Evolutionary conservation across 2,329 filamentous ascomycete genomes (phyloP).

Genomic region (Colletotrichum euphorbiae): DNA sequence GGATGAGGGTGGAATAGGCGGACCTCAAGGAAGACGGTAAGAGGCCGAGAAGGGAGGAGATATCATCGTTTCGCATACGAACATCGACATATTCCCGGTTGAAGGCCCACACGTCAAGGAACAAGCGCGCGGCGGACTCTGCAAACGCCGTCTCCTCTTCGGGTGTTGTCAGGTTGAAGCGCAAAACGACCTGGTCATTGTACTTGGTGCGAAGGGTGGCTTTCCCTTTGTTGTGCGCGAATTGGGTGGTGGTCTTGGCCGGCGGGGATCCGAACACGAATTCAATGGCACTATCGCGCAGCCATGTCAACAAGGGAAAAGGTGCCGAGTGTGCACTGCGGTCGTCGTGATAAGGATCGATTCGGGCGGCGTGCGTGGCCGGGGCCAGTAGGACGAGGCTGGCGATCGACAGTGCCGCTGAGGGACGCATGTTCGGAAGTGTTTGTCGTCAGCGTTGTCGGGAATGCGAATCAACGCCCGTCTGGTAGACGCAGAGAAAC

Average conservation of each 20-base stretch:
- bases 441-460: not conserved
- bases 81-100: conserved; percentile 87
- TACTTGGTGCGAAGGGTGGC: conserved; percentile 70
- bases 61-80: conserved; percentile 78
- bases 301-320: conserved; percentile 62
- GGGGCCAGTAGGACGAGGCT: conserved; percentile 42
- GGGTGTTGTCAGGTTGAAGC: conserved; percentile 81
- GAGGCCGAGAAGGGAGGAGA: conserved; percentile 81
- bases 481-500: not conserved
- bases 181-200: conserved; percentile 84
- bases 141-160: conserved; percentile 78
- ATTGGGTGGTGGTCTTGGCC: conserved; percentile 45
- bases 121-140: conserved; percentile 78
- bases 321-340: conserved; percentile 41
- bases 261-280: conserved; percentile 61
- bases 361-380: conserved; percentile 46
- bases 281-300: conserved; percentile 63
- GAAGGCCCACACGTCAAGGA: conserved; percentile 92
- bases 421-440: conserved; percentile 31
- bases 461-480: too few species aligned
- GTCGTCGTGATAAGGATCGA: conserved; percentile 42
- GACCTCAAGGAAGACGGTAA: conserved; percentile 80
- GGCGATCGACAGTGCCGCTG: conserved; percentile 17
- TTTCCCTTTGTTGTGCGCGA: conserved; percentile 47
- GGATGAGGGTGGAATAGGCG: conserved; percentile 80